phyloP scores from a whole-genome alignment of 768 basidiomycete species.

The Cystobasidium onofrii region DNA sequence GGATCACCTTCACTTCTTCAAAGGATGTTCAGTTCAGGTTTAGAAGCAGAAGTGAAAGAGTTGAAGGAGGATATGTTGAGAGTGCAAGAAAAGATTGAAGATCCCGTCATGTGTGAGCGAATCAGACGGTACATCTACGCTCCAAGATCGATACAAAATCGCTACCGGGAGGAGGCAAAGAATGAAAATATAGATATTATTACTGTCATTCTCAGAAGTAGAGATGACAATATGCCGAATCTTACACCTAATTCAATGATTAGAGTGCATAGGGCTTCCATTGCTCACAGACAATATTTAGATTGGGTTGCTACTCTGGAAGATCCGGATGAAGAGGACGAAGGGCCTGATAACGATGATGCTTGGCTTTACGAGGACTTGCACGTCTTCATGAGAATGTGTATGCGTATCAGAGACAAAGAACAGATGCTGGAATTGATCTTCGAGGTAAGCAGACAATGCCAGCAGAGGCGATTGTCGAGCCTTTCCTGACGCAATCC shows the following conservation, averaged over 20 bases:
- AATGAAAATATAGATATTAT: conserved; percentile 65
- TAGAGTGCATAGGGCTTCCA: conserved; percentile 65
- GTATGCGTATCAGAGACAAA: conserved; percentile 71
- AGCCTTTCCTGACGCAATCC: not conserved
- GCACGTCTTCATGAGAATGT: conserved; percentile 66
- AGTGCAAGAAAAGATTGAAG: conserved; percentile 80
- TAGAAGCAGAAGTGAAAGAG: conserved; percentile 77
- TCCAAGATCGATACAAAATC: conserved; percentile 74
- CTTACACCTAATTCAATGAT: not conserved
- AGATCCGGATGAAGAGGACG: conserved; percentile 80
- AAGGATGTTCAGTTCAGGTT: conserved; percentile 87
- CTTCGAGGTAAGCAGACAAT: conserved; percentile 63
- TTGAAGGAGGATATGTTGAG: conserved; percentile 79
- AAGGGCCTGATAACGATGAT: conserved; percentile 86
- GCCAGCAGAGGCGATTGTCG: conserved; percentile 1
- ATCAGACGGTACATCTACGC: conserved; percentile 77
- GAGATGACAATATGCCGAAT: conserved; percentile 2
- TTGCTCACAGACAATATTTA: conserved; percentile 69
- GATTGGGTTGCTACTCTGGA: conserved; percentile 54
- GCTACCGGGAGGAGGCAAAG: conserved; percentile 74
- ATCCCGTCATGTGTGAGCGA: conserved; percentile 79
- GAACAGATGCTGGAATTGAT: conserved; percentile 86
- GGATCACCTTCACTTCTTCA: conserved; percentile 86
- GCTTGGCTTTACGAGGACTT: conserved; percentile 95
- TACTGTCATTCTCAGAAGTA: conserved; percentile 66